Evolutionary conservation across 306 rosid species (phyloP).

Genomic region (Hylodesmum podocarpum): DNA sequence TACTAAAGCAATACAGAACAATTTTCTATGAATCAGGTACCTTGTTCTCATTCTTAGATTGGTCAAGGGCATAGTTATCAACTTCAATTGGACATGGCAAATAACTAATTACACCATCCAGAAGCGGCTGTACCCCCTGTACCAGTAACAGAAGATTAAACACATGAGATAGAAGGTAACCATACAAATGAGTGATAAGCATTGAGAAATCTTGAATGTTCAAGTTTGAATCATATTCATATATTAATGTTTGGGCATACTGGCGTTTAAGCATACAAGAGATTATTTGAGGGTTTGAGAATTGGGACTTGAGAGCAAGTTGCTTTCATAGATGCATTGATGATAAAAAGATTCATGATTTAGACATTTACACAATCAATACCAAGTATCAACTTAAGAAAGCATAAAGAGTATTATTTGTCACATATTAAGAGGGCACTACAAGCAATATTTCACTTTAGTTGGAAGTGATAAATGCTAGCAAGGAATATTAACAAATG

Average conservation of each 20-base stretch:
- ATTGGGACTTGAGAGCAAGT: neutral
- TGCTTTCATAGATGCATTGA: neutral
- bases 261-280: neutral
- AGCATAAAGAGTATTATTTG: neutral
- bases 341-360: constrained; percentile 20
- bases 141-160: constrained; percentile 39
- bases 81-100: constrained; percentile 97
- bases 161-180: constrained; percentile 12
- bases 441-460: neutral
- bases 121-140: constrained; percentile 98
- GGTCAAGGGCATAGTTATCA: constrained; percentile 85
- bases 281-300: neutral
- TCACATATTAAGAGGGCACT: neutral
- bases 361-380: neutral
- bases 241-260: neutral
- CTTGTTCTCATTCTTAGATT: constrained; percentile 86
- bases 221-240: constrained; percentile 6
- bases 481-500: constrained; percentile 1
- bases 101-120: constrained; percentile 83
- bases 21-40: constrained; percentile 41
- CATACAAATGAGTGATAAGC: neutral
- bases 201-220: constrained; percentile 13
- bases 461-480: neutral
- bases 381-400: constrained; percentile 3
- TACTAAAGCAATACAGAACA: constrained; percentile 20